phyloP scores from a whole-genome alignment of 2,329 filamentous ascomycete genomes.

The Xylaria sp. region DNA sequence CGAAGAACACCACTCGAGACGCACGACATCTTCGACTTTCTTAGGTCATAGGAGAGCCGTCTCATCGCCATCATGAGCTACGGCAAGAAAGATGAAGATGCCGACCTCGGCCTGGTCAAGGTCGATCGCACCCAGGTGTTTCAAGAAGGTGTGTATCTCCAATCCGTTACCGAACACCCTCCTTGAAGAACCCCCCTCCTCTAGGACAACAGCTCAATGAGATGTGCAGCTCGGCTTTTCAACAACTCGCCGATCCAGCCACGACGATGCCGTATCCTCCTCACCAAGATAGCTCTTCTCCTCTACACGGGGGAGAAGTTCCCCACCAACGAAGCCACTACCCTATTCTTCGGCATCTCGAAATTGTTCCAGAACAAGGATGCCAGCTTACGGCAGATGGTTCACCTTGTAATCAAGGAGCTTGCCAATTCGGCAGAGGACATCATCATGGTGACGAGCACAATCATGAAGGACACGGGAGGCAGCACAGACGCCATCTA shows the following conservation, averaged over 20 bases:
- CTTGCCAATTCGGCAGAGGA: slow-evolving; percentile 94
- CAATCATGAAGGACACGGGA: slow-evolving; percentile 99
- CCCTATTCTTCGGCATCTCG: slow-evolving; percentile 98
- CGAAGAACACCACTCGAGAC: slow-evolving; percentile 38
- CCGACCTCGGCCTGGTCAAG: slow-evolving; percentile 91
- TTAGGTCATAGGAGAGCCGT: slow-evolving; percentile 41
- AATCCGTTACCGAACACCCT: slow-evolving; percentile 28
- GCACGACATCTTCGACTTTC: slow-evolving; percentile 48
- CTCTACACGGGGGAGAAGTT: slow-evolving; percentile 98
- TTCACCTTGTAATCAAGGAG: slow-evolving; percentile 98
- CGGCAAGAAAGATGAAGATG: slow-evolving; percentile 99
- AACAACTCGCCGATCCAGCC: slow-evolving; percentile 97
- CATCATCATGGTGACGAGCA: slow-evolving; percentile 99
- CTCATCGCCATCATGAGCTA: slow-evolving; percentile 80
- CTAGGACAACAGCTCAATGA: slow-evolving; percentile 20
- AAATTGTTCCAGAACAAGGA: slow-evolving; percentile 99
- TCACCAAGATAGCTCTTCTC: slow-evolving; percentile 96
- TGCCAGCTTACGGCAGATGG: slow-evolving; percentile 97
- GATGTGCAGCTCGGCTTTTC: slow-evolving; percentile 83
- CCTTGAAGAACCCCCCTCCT: not conserved
- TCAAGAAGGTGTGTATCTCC: slow-evolving; percentile 82
- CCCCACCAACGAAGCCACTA: slow-evolving; percentile 96
- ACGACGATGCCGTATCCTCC: slow-evolving; percentile 94
- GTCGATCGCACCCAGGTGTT: slow-evolving; percentile 98
- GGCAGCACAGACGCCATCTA: slow-evolving; percentile 94